Evolutionary conservation across 2,329 filamentous ascomycete species (phyloP), one percentile per base, ranked within the genome.

Genomic region (Ceratocystis colombiana): DNA sequence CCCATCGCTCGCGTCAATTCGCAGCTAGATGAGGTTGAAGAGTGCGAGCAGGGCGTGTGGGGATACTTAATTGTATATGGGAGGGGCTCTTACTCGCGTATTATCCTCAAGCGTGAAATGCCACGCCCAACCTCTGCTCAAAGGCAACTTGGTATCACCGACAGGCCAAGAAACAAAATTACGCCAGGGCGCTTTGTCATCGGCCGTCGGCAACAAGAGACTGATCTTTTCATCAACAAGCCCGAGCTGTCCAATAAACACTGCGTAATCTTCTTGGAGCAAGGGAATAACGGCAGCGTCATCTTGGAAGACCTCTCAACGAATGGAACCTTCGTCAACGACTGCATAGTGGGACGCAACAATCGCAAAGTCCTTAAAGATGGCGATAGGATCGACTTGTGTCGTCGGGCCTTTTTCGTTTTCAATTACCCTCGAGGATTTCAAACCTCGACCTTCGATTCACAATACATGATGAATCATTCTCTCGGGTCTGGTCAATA

Each of bases 311-410:
- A 99, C 74, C 78, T 97, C 22, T 99, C 94, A 5, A 94, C 87
- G 73, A 99, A 99, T 73, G 94, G 94, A 63, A 99, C 95, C 0
- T 99, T 92, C 73, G 88, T 99, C 71, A 97, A 97, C 72, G 91
- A 96, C 71, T 88, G 87, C 17, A 82, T 96, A 37, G 84, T 99
- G 28, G 94, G 94, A 28, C 87, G 93, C 64, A 99, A 99, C 75
- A 90, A 96, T 75, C 84, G 90, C 65, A 85, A 93, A 67, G 90
- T 96, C 74, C 80, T 99, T 33, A 82, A 91, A 71, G 90, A 97
- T 71, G 86, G 89, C 46, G 94, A 99, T 71, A 92, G 97, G 75
- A 88, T 99, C 63, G 88, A 89, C 5, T 86, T 99, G 41, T 81
- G 96, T 62, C 86, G 90, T 71, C 87, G 90, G 73, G 90, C 89